Conservation (phyloP, 257 asterid species). For the Lycium barbarum region DNA sequence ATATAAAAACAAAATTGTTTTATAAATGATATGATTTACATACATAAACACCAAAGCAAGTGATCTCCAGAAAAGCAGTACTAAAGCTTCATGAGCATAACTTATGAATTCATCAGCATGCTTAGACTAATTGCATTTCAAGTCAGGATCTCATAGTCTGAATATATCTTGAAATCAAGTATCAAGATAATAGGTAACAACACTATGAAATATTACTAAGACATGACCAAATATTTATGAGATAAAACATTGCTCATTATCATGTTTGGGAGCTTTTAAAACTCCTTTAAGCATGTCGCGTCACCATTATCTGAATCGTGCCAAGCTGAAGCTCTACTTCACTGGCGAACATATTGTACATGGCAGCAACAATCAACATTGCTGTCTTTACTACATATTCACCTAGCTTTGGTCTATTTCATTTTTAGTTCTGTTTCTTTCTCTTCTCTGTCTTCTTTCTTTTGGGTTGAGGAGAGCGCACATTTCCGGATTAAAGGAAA, state of each 20-base stretch:
- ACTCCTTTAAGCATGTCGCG: background rate
- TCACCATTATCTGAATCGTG: background rate
- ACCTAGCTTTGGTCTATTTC: background rate
- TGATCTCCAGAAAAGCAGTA: conserved; percentile 25
- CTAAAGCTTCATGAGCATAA: conserved; percentile 10
- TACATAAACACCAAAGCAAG: background rate
- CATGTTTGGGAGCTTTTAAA: background rate
- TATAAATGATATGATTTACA: background rate
- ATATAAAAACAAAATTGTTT: conserved; percentile 10
- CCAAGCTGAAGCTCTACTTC: background rate
- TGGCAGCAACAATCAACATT: background rate
- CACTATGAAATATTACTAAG: background rate
- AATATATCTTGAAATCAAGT: background rate
- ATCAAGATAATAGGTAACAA: background rate
- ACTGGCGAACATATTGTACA: background rate
- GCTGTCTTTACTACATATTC: background rate
- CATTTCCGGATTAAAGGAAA: background rate
- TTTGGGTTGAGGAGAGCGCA: background rate
- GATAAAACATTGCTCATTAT: background rate
- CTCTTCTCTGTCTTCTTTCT: background rate
- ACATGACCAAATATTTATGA: background rate
- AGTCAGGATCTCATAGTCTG: background rate
- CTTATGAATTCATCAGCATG: background rate
- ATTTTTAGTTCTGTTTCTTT: background rate
- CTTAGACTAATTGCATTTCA: background rate